A percentile compares a stretch with the other conserved stretches of the same genome.
Conservation (phyloP, 202 grass and related monocot species). For the Schoenoplectus triqueter region DNA sequence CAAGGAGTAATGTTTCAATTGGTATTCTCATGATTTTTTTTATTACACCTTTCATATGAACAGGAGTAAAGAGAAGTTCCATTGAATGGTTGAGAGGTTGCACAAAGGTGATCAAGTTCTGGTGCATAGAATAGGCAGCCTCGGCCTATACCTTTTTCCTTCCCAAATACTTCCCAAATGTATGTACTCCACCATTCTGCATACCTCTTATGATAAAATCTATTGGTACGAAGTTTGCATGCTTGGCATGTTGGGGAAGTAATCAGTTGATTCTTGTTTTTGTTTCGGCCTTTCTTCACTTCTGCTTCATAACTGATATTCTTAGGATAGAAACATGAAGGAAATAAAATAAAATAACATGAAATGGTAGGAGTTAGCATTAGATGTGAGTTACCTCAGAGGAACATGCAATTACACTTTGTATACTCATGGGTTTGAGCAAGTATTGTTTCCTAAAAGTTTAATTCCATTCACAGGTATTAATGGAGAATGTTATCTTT, state of each 20-base stretch:
- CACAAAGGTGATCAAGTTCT: slow-evolving; percentile 49
- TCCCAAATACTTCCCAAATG: slow-evolving; percentile 67
- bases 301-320: not conserved
- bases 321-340: not conserved
- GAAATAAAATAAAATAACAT: not conserved
- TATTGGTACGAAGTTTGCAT: not conserved
- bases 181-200: slow-evolving; percentile 45
- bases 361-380: not conserved
- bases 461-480: slow-evolving; percentile 40
- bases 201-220: not conserved
- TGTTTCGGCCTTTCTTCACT: not conserved
- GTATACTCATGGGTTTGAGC: not conserved
- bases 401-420: not conserved
- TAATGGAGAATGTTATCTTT: slow-evolving; percentile 58
- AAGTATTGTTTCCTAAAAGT: not conserved
- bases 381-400: not conserved
- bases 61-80: slow-evolving; percentile 52
- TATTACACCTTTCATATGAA: slow-evolving; percentile 11
- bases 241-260: not conserved
- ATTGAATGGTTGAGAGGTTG: slow-evolving; percentile 57
- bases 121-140: slow-evolving; percentile 44
- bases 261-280: not conserved
- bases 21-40: not conserved
- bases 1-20: not conserved
- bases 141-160: slow-evolving; percentile 60